Evolutionary conservation across 2,329 filamentous ascomycete species (phyloP).

Genomic region (Fusarium sp.): DNA sequence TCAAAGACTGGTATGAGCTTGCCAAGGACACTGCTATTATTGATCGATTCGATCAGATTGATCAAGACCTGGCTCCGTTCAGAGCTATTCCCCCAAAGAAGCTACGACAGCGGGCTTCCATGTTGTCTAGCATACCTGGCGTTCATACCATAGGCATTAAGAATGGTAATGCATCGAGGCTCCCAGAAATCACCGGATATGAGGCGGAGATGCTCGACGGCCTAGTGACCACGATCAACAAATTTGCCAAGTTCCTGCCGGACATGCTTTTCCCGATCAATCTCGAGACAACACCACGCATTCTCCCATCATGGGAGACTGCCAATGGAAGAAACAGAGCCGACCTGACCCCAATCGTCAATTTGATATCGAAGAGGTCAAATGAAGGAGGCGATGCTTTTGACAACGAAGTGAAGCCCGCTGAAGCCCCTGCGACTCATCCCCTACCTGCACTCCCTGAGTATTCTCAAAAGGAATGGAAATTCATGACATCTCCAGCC

Average conservation of each 20-base stretch:
- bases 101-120: slow-evolving; percentile 71
- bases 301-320: slow-evolving; percentile 73
- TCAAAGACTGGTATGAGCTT: slow-evolving; percentile 87
- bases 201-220: slow-evolving; percentile 57
- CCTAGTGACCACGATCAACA: slow-evolving; percentile 75
- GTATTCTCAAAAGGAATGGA: slow-evolving; percentile 1
- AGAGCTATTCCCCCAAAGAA: slow-evolving; percentile 78
- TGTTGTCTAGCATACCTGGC: slow-evolving; percentile 57
- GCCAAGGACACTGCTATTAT: slow-evolving; percentile 79
- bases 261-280: slow-evolving; percentile 91
- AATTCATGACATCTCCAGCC: slow-evolving; percentile 41
- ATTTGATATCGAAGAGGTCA: slow-evolving; percentile 50
- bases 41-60: slow-evolving; percentile 85
- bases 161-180: slow-evolving; percentile 69
- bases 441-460: slow-evolving; percentile 15
- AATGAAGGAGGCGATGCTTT: slow-evolving; percentile 11
- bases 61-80: slow-evolving; percentile 80
- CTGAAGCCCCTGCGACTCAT: slow-evolving; percentile 10
- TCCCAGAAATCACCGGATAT: slow-evolving; percentile 50
- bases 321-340: slow-evolving; percentile 46
- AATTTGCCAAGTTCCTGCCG: slow-evolving; percentile 79
- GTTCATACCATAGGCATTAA: slow-evolving; percentile 69
- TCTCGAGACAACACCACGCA: slow-evolving; percentile 62
- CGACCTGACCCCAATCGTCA: slow-evolving; percentile 48
- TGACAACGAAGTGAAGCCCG: neutral